Conservation (phyloP, 495 filamentous ascomycete genomes). For the Lentithecium fluviatile region DNA sequence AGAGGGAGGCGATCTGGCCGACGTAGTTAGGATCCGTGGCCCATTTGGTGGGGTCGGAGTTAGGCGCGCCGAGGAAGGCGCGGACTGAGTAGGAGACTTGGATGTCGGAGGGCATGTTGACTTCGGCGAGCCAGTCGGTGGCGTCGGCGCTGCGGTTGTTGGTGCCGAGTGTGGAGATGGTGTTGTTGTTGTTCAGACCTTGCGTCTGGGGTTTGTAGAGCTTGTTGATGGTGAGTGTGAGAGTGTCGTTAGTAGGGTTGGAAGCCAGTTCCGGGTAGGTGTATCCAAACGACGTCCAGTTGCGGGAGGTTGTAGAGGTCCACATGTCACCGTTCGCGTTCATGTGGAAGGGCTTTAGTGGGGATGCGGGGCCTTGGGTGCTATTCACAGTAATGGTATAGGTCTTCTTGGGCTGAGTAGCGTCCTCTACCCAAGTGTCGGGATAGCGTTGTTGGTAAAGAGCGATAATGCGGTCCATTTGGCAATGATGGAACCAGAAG, state of each 20-base stretch:
- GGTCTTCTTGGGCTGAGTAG: conserved; percentile 5
- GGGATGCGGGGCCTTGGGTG: conserved; percentile 8
- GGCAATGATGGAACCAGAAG: conserved; percentile 30
- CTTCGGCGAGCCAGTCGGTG: conserved; percentile 22
- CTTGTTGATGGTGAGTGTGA: conserved; percentile 16
- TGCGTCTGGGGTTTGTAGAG: conserved; percentile 21
- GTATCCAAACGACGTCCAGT: conserved; percentile 46
- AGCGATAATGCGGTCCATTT: conserved; percentile 27
- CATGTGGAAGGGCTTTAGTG: conserved; percentile 41
- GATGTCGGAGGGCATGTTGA: conserved; percentile 25
- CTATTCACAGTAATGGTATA: conserved; percentile 4
- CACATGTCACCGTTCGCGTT: conserved; percentile 39
- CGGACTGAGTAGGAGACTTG: conserved; percentile 17
- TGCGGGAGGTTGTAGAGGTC: conserved; percentile 38
- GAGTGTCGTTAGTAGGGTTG: conserved; percentile 18
- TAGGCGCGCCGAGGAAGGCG: conserved; percentile 15
- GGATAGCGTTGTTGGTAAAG: conserved; percentile 29
- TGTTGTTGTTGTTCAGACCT: conserved; percentile 21
- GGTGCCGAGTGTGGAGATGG: neutral
- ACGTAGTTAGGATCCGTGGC: conserved; percentile 27
- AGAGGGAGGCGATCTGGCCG: conserved; percentile 14
- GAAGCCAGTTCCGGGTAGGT: conserved; percentile 52
- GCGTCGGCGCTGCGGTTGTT: conserved; percentile 16
- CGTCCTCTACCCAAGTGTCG: conserved; percentile 22
- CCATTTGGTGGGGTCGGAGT: conserved; percentile 13